A percentile compares a stretch with the other conserved stretches of the same genome.
Conservation (phyloP, 148 eudicot species). For the Spergularia marina region DNA sequence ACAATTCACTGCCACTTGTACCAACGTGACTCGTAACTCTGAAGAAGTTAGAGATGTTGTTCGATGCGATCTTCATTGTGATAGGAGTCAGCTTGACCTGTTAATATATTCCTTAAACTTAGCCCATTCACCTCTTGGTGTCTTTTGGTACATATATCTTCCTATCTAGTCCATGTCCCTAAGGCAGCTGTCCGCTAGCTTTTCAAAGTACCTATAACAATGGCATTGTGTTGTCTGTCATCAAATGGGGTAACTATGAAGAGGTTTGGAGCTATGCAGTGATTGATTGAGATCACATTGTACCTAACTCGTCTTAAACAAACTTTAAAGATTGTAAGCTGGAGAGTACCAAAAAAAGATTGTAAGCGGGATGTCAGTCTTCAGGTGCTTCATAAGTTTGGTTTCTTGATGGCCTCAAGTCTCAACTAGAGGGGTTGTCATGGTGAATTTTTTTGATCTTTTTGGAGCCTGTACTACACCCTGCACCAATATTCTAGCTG, state of each 20-base stretch:
- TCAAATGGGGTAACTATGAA: neutral
- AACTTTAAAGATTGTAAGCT: constrained; percentile 13
- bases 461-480: constrained; percentile 3
- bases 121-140: neutral
- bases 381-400: constrained; percentile 7
- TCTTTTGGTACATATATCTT: neutral
- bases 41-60: neutral
- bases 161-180: neutral
- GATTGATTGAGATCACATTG: neutral
- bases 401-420: neutral
- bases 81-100: constrained; percentile 6
- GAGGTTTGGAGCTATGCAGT: neutral
- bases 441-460: neutral
- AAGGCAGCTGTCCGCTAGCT: neutral
- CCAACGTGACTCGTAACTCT: neutral
- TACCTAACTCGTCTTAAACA: neutral
- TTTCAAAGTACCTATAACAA: neutral
- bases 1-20: neutral
- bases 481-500: neutral
- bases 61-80: neutral
- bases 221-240: neutral
- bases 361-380: constrained; percentile 2
- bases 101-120: constrained; percentile 6
- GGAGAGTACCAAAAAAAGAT: constrained; percentile 1
- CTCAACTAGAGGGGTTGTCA: neutral